These are phyloP conservation scores for Trypanosoma lewisi DNA, from an alignment of 208 protist species.

Conservation along the genomic window DNA sequence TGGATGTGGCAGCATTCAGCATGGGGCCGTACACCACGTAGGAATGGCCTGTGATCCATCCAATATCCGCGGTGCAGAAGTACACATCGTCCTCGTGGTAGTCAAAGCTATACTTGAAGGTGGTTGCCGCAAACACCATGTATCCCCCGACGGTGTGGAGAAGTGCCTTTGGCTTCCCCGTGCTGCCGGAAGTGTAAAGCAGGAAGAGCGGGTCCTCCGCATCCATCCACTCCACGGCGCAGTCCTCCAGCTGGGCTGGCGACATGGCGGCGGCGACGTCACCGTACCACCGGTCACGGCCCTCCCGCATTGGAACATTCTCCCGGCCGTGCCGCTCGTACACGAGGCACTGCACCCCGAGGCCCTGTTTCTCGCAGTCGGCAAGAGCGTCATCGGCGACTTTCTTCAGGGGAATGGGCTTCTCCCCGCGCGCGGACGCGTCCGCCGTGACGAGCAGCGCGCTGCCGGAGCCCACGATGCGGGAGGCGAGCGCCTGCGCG, in stretches of 20 bases:
- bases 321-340: conserved; percentile 45
- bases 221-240: conserved; percentile 88
- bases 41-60: conserved; percentile 97
- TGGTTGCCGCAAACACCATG: conserved; percentile 91
- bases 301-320: conserved; percentile 49
- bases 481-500: conserved; percentile 45
- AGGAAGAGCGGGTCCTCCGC: conserved; percentile 96
- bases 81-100: conserved; percentile 96
- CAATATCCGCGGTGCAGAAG: conserved; percentile 89
- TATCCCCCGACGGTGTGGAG: conserved; percentile 94
- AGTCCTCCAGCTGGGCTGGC: conserved; percentile 31
- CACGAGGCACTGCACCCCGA: conserved; percentile 46
- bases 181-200: conserved; percentile 97
- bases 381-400: conserved; percentile 79
- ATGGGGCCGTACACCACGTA: conserved; percentile 99
- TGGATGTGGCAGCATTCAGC: conserved; percentile 91
- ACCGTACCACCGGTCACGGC: conserved; percentile 72
- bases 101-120: conserved; percentile 95
- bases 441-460: conserved; percentile 86
- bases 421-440: conserved; percentile 74
- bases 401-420: conserved; percentile 88
- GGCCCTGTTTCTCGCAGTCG: conserved; percentile 30
- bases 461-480: conserved; percentile 56
- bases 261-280: conserved; percentile 47
- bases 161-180: conserved; percentile 97